These are phyloP conservation scores for Hygrophoropsis aurantiaca DNA, from an alignment of 768 basidiomycete genomes.

Conservation along the genomic window DNA sequence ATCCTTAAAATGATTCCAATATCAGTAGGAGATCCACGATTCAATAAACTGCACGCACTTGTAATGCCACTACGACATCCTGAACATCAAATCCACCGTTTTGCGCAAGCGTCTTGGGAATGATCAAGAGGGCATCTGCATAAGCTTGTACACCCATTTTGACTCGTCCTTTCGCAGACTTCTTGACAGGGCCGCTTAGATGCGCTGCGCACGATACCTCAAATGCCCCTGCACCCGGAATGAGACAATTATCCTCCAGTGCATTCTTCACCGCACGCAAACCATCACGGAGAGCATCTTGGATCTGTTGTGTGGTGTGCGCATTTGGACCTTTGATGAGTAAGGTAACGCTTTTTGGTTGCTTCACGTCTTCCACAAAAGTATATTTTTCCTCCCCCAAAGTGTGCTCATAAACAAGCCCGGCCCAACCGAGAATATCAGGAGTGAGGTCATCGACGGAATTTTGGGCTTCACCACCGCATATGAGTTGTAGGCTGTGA, in stretches of 20 bases:
- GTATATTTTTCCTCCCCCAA: constrained; percentile 99
- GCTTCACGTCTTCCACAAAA: constrained; percentile 94
- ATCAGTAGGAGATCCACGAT: constrained; percentile 13
- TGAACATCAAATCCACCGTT: constrained; percentile 98
- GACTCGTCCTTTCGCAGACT: constrained; percentile 85
- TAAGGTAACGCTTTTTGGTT: constrained; percentile 92
- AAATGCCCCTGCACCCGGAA: constrained; percentile 98
- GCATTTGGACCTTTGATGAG: constrained; percentile 97
- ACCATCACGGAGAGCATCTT: constrained; percentile 97
- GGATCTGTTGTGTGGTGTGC: constrained; percentile 94
- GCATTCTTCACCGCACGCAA: constrained; percentile 96
- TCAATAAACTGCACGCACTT: constrained; percentile 46
- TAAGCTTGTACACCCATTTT: constrained; percentile 98
- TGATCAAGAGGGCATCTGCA: constrained; percentile 89
- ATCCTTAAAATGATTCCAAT: constrained; percentile 49
- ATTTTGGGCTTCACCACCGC: constrained; percentile 95
- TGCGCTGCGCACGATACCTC: constrained; percentile 91
- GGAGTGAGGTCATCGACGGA: constrained; percentile 95
- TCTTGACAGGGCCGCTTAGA: constrained; percentile 76
- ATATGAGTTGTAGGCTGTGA: constrained; percentile 83
- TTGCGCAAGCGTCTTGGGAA: constrained; percentile 94
- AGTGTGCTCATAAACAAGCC: constrained; percentile 98
- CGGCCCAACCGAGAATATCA: constrained; percentile 93
- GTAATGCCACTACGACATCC: constrained; percentile 88
- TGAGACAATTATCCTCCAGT: constrained; percentile 82